phyloP scores from a whole-genome alignment of 345 rosid genomes.

The Syzygium oleosum region DNA sequence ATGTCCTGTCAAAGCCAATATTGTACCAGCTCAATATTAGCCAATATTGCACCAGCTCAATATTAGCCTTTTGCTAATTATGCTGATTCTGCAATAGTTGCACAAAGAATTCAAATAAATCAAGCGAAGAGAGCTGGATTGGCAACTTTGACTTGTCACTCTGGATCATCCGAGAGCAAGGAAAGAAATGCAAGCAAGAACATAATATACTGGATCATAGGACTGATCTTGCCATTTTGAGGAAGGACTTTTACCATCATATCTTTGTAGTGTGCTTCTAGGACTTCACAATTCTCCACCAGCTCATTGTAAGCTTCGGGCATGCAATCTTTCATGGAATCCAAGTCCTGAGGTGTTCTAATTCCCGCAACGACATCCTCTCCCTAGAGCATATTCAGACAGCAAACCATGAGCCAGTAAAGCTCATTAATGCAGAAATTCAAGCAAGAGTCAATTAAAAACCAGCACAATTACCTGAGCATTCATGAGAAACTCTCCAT shows the following conservation, averaged over 20 bases:
- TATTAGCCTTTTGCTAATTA: neutral
- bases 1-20: slow-evolving; percentile 43
- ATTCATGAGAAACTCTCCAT: slow-evolving; percentile 84
- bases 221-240: neutral
- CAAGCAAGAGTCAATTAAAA: neutral
- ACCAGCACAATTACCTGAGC: slow-evolving; percentile 57
- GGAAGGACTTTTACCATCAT: slow-evolving; percentile 57
- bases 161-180: neutral
- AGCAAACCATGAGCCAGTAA: neutral
- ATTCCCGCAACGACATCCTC: slow-evolving; percentile 98
- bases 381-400: slow-evolving; percentile 31
- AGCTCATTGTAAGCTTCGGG: slow-evolving; percentile 83
- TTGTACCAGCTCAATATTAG: too few relatives aligned
- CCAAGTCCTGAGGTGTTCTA: slow-evolving; percentile 86
- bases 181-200: neutral
- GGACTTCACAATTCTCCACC: slow-evolving; percentile 71
- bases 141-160: neutral
- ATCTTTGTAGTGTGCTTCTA: slow-evolving; percentile 87
- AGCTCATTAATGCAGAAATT: neutral
- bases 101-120: neutral
- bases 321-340: slow-evolving; percentile 64
- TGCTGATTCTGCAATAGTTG: neutral
- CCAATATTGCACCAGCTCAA: neutral
- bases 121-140: neutral
- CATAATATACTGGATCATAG: neutral